Conservation (phyloP, 2,329 filamentous ascomycete genomes). For the Phoma sp. region DNA sequence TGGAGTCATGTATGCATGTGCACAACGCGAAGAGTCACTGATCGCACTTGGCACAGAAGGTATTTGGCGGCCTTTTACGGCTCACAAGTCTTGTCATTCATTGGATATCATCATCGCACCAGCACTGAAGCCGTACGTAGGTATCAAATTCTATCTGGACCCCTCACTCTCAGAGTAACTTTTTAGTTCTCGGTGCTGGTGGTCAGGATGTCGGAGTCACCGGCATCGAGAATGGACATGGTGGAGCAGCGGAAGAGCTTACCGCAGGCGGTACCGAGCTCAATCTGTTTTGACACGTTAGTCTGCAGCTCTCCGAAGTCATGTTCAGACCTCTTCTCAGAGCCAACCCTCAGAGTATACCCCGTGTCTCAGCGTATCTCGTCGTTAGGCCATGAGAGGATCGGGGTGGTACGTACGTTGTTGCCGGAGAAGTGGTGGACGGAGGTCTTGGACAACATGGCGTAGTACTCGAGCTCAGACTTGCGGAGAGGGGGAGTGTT, state of each 20-base stretch:
- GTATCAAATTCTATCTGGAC: slow-evolving; percentile 34
- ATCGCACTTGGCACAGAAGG: slow-evolving; percentile 5
- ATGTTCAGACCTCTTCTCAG: slow-evolving; percentile 85
- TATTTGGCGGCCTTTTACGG: slow-evolving; percentile 20
- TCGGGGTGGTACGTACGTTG: slow-evolving; percentile 79
- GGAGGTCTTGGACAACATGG: slow-evolving; percentile 78
- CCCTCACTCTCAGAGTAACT: slow-evolving; percentile 12
- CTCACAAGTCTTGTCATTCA: slow-evolving; percentile 37
- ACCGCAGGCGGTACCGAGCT: slow-evolving; percentile 97
- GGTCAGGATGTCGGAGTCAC: slow-evolving; percentile 92
- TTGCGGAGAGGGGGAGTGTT: slow-evolving; percentile 98
- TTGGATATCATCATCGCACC: slow-evolving; percentile 35
- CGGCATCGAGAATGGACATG: slow-evolving; percentile 96
- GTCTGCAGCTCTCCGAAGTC: slow-evolving; percentile 88
- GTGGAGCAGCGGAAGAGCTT: slow-evolving; percentile 99
- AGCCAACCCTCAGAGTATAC: slow-evolving; percentile 63
- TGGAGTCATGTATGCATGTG: neutral
- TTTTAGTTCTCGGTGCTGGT: slow-evolving; percentile 63
- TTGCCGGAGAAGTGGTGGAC: slow-evolving; percentile 98
- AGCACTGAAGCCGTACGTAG: slow-evolving; percentile 28
- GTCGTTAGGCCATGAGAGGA: slow-evolving; percentile 51
- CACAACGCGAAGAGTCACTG: slow-evolving; percentile 11
- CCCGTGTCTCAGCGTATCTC: slow-evolving; percentile 34
- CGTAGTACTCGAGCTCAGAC: slow-evolving; percentile 86
- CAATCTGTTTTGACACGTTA: slow-evolving; percentile 77